Percentiles rank a stretch among this genome's conserved stretches.
phyloP scores from a whole-genome alignment of 2,329 filamentous ascomycete species.

The Verticillium zaregamsianum region DNA sequence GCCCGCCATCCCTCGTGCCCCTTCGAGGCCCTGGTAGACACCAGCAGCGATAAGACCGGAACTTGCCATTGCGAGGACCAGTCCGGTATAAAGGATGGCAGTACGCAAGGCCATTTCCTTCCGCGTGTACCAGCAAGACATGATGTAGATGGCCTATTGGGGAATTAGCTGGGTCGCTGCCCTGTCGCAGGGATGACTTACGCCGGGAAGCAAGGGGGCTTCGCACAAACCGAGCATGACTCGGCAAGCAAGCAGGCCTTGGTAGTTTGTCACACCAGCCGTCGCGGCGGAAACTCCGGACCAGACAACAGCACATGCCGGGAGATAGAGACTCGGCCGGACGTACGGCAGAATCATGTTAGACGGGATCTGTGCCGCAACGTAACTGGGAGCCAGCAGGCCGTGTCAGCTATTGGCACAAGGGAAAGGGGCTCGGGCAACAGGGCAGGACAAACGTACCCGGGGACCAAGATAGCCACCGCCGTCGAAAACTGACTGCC shows the following conservation, averaged over 20 bases:
- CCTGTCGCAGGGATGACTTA: not conserved
- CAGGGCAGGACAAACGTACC: not conserved
- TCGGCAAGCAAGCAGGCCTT: conserved; percentile 5
- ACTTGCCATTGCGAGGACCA: conserved; percentile 30
- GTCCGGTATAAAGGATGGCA: conserved; percentile 33
- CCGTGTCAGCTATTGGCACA: not conserved
- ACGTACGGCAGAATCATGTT: conserved; percentile 23
- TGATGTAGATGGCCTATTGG: conserved; percentile 43
- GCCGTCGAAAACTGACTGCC: conserved; percentile 5
- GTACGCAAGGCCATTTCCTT: conserved; percentile 18
- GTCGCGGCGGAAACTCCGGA: conserved; percentile 12
- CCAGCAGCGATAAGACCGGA: conserved; percentile 38
- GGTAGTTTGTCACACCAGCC: conserved; percentile 8
- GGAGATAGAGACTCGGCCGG: conserved; percentile 14
- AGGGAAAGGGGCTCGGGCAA: not conserved
- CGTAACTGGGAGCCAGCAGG: conserved; percentile 7
- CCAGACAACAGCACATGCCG: conserved; percentile 12
- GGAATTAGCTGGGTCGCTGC: not conserved
- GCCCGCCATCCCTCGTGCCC: conserved; percentile 8
- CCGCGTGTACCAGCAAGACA: conserved; percentile 20
- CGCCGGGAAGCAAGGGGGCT: conserved; percentile 12
- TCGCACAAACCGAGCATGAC: conserved; percentile 8
- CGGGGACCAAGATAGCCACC: conserved; percentile 8
- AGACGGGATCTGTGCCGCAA: conserved; percentile 16
- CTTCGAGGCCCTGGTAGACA: conserved; percentile 28